Percentiles rank a stretch among this genome's conserved stretches.
These are phyloP conservation scores for Trametes villosa DNA, from an alignment of 768 basidiomycete genomes.

Conservation along the genomic window DNA sequence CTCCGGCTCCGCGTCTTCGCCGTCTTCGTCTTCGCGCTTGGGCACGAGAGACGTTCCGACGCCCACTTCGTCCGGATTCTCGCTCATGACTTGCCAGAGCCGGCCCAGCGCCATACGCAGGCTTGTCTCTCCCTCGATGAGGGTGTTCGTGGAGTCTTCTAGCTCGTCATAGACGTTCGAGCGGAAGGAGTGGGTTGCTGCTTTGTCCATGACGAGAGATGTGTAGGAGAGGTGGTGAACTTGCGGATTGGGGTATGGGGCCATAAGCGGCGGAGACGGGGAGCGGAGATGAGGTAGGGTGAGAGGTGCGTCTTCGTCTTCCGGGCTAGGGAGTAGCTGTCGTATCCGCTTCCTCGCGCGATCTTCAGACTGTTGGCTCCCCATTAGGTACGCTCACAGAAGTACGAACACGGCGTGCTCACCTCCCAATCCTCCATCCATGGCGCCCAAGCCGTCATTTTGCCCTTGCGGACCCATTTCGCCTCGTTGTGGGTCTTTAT, in stretches of 20 bases:
- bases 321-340: constrained; percentile 59
- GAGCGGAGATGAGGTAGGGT: constrained; percentile 76
- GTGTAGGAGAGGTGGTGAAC: constrained; percentile 75
- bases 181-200: constrained; percentile 83
- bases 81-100: constrained; percentile 81
- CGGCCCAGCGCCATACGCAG: constrained; percentile 76
- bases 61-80: constrained; percentile 55
- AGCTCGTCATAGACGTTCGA: constrained; percentile 78
- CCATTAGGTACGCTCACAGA: not conserved
- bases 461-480: constrained; percentile 82
- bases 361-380: constrained; percentile 65
- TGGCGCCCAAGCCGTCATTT: constrained; percentile 84
- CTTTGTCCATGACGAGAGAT: constrained; percentile 85
- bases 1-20: constrained; percentile 42
- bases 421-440: constrained; percentile 89
- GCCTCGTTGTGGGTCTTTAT: constrained; percentile 75
- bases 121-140: constrained; percentile 81
- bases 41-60: constrained; percentile 53
- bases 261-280: constrained; percentile 76
- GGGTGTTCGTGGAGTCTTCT: constrained; percentile 78
- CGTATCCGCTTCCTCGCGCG: constrained; percentile 82
- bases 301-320: constrained; percentile 74
- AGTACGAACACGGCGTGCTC: constrained; percentile 24
- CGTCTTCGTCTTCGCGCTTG: constrained; percentile 68
- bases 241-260: constrained; percentile 74